phyloP scores from a whole-genome alignment of 768 basidiomycete species.

The Mycena maculata region DNA sequence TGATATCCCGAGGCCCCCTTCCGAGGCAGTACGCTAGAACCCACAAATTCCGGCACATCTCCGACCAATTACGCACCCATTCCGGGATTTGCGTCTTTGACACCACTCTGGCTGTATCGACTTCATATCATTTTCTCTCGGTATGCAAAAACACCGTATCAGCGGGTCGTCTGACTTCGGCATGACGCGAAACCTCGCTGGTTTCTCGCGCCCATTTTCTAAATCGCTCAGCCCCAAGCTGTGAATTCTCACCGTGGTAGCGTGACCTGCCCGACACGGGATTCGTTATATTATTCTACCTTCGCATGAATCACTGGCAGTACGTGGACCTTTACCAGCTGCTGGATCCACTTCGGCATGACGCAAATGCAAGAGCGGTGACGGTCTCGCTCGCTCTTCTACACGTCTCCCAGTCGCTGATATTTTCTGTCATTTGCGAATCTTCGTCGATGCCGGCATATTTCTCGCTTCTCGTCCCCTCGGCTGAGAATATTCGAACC shows the following conservation, averaged over 20 bases:
- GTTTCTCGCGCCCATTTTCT: too few species aligned
- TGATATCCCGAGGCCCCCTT: constrained; percentile 2
- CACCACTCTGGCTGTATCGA: background rate
- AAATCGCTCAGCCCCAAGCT: too few species aligned
- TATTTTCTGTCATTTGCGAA: constrained; percentile 3
- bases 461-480: background rate
- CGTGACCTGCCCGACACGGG: too few species aligned
- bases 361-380: background rate
- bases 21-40: background rate
- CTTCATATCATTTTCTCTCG: background rate
- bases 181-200: too few species aligned
- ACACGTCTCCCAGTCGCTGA: background rate
- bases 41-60: background rate
- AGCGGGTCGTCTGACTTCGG: too few species aligned
- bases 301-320: too few species aligned
- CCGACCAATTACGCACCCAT: background rate
- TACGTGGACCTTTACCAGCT: too few species aligned
- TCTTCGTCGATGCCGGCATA: background rate
- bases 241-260: too few species aligned
- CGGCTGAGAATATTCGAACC: too few species aligned
- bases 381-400: background rate
- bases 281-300: too few species aligned
- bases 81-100: background rate
- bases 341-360: background rate
- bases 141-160: background rate